Percentiles rank a stretch among this genome's conserved stretches.
These are phyloP conservation scores for Lophiotrema nucula DNA, from an alignment of 495 filamentous ascomycete species.

Conservation along the genomic window DNA sequence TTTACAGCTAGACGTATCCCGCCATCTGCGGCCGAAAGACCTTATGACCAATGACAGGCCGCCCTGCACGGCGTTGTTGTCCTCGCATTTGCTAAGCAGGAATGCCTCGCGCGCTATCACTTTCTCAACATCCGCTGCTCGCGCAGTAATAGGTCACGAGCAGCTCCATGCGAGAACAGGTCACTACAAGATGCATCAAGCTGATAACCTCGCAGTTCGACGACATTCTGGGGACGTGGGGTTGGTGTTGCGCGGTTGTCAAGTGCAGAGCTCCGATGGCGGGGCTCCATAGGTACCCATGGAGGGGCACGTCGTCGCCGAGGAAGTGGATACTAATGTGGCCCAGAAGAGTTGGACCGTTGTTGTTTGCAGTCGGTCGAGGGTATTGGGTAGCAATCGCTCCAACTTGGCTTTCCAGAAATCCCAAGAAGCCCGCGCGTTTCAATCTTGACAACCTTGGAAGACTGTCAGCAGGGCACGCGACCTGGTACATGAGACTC, in stretches of 20 bases:
- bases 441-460: neutral
- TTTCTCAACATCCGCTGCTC: neutral
- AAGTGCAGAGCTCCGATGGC: too few relatives aligned
- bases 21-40: neutral
- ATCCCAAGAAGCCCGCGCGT: neutral
- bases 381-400: too few relatives aligned
- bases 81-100: constrained; percentile 2
- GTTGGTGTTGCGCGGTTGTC: constrained; percentile 8
- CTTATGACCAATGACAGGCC: neutral
- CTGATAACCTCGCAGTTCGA: constrained; percentile 15
- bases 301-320: too few relatives aligned
- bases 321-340: too few relatives aligned
- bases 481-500: constrained; percentile 7
- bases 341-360: too few relatives aligned
- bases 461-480: neutral
- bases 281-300: too few relatives aligned
- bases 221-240: neutral
- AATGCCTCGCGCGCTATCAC: constrained; percentile 15
- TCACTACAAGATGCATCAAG: neutral
- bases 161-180: neutral
- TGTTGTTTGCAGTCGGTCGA: neutral
- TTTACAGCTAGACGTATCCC: constrained; percentile 5
- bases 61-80: neutral
- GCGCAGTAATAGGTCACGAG: neutral
- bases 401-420: neutral